Evolutionary conservation across 192 early-diverging fungal genomes (phyloP), one percentile per base, ranked within the genome.

Genomic region (Rhizophagus clarus): DNA sequence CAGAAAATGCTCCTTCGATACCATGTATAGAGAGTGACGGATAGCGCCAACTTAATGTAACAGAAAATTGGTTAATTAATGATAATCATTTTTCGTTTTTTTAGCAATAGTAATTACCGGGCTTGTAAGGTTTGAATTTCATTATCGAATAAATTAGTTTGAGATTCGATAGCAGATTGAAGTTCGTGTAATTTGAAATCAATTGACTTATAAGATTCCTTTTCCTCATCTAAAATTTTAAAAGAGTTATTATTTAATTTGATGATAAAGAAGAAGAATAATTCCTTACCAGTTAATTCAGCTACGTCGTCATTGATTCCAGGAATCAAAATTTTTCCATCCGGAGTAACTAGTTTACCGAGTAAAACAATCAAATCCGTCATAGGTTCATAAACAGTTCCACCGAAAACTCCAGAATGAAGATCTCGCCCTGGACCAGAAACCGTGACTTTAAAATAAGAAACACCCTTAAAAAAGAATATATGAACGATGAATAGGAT

Each of bases 21-120:
- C 97, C 97, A 87, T 99, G 97, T 49, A 99, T 89, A 20, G 96
- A 97, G 61, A 98, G 92, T 45, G 97, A 96, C n/a, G 97, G 98
- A 89, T 90, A 96, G 64, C 98, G 89, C 98, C 98, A 99, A 77
- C 93, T 76, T n/a, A 29, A 45, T 42, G 10, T 70, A 22, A 17
- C 10, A 45, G 51, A 17, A 73, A 29, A 28, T 51, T 24, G 6
- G 24, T 47, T 49, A 17, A 56, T 51, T 74, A 49, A 51, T 56
- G 31, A 56, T 22, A 15, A 51, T 45, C 11, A 45, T 12, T 12
- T 47, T 20, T 31, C n/a, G n/a, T 1, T 12, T 51, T 22, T 22
- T 26, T 28, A 32, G n/a, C n/a, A 12, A 31, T 28, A n/a, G 37
- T 24, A 37, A 20, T 40, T 61, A 76, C 84, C 92, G 92, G 70